phyloP scores from a whole-genome alignment of 2,329 filamentous ascomycete genomes.

The Alternaria triticimaculans region DNA sequence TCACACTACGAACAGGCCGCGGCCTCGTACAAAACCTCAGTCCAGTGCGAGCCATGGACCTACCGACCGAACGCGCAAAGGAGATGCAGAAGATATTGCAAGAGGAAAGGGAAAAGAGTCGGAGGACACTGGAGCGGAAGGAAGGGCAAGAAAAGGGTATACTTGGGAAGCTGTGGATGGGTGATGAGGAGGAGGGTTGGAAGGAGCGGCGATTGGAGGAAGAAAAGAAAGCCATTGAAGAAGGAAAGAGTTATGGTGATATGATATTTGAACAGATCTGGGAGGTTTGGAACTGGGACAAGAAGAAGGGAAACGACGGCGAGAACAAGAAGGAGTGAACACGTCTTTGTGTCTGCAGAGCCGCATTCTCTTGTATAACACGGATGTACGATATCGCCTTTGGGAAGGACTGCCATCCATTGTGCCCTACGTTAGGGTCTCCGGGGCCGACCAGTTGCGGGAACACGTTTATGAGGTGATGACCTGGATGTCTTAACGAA shows the following conservation, averaged over 20 bases:
- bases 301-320: constrained; percentile 36
- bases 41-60: constrained; percentile 14
- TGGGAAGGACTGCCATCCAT: not conserved
- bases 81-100: constrained; percentile 45
- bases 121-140: constrained; percentile 36
- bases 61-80: constrained; percentile 49
- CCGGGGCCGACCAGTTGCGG: not conserved
- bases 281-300: constrained; percentile 57
- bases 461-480: not conserved
- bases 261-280: constrained; percentile 56
- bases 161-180: constrained; percentile 49
- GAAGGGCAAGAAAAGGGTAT: constrained; percentile 32
- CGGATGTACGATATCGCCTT: constrained; percentile 3
- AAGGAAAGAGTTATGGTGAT: constrained; percentile 51
- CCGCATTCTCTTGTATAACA: not conserved
- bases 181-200: constrained; percentile 53
- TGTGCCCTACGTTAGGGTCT: not conserved
- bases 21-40: constrained; percentile 45
- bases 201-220: constrained; percentile 53
- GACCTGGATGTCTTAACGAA: not conserved
- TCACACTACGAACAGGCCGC: constrained; percentile 50
- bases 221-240: constrained; percentile 50
- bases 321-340: constrained; percentile 31
- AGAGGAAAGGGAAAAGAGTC: constrained; percentile 47
- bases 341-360: not conserved